Percentiles rank a stretch among this genome's conserved stretches.
Evolutionary conservation across 768 basidiomycete genomes (phyloP).

Genomic region (Floccularia luteovirens): DNA sequence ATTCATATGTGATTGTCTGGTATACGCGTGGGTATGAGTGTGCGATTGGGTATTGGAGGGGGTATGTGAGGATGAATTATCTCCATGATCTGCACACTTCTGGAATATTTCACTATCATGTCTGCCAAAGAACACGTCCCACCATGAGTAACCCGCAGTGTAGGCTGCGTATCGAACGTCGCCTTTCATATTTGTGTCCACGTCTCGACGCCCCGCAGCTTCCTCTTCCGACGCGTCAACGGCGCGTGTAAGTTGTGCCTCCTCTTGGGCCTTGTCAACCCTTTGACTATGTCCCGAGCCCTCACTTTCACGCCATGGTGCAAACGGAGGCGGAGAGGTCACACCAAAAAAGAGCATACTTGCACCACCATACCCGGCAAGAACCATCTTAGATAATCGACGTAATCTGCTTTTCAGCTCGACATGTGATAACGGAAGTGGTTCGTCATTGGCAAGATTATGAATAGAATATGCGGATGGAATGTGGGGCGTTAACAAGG

Average conservation of each 20-base stretch:
- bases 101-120: constrained; percentile 84
- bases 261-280: constrained; percentile 40
- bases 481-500: constrained; percentile 5
- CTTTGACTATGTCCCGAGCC: constrained; percentile 10
- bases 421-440: constrained; percentile 21
- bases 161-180: constrained; percentile 6
- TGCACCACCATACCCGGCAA: constrained; percentile 82
- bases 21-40: not conserved
- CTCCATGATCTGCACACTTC: constrained; percentile 33
- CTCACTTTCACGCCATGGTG: not conserved
- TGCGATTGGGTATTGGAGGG: not conserved
- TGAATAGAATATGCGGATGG: too few species aligned
- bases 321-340: constrained; percentile 15
- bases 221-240: constrained; percentile 70
- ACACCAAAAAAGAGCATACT: constrained; percentile 78
- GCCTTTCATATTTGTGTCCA: constrained; percentile 12
- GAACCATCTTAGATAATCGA: constrained; percentile 73
- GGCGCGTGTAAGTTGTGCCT: constrained; percentile 53
- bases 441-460: constrained; percentile 7
- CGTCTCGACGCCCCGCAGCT: constrained; percentile 31
- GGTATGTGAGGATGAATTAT: not conserved
- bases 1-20: too few species aligned
- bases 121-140: constrained; percentile 72
- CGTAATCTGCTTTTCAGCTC: constrained; percentile 68
- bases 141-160: constrained; percentile 56